A percentile compares a stretch with the other conserved stretches of the same genome.
These are phyloP conservation scores for Mesembryanthemum crystallinum DNA, from an alignment of 148 eudicot genomes.

Conservation along the genomic window DNA sequence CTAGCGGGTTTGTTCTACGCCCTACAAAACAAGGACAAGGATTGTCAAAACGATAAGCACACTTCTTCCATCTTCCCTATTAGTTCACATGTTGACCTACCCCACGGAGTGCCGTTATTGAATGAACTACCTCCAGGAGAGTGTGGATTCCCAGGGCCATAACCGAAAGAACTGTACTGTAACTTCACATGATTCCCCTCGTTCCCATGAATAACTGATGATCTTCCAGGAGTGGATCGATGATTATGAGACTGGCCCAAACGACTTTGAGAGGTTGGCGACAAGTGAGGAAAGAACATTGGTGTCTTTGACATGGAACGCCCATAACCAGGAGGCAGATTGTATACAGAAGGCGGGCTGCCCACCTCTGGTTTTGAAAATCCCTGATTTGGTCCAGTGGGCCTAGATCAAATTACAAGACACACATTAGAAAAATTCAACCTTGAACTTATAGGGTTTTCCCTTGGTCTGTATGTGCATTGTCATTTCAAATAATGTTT, in stretches of 20 bases:
- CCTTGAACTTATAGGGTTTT: background rate
- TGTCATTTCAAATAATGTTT: background rate
- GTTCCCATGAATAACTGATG: slow-evolving; percentile 41
- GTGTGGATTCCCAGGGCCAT: slow-evolving; percentile 44
- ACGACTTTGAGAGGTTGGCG: slow-evolving; percentile 67
- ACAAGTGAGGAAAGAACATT: slow-evolving; percentile 42
- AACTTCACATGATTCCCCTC: slow-evolving; percentile 58
- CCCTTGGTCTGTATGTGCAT: background rate
- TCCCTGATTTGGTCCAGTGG: slow-evolving; percentile 54
- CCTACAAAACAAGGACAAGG: slow-evolving; percentile 45
- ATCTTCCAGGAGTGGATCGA: slow-evolving; percentile 55
- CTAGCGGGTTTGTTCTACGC: slow-evolving; percentile 57
- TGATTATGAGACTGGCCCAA: slow-evolving; percentile 70
- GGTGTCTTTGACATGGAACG: slow-evolving; percentile 54
- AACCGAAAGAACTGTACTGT: slow-evolving; percentile 43
- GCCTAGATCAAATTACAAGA: slow-evolving; percentile 47
- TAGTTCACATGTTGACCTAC: slow-evolving; percentile 29
- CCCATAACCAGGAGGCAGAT: slow-evolving; percentile 44
- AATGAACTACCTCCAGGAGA: slow-evolving; percentile 49
- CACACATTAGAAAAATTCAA: slow-evolving; percentile 8
- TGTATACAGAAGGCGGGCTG: slow-evolving; percentile 49
- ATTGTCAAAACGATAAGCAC: background rate
- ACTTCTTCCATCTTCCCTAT: background rate
- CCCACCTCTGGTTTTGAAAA: slow-evolving; percentile 48
- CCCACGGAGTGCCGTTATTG: slow-evolving; percentile 53